Percentiles rank a stretch among this genome's conserved stretches.
Conservation (phyloP, 1,284 basidiomycete species). For the Pisolithus thermaeus region DNA sequence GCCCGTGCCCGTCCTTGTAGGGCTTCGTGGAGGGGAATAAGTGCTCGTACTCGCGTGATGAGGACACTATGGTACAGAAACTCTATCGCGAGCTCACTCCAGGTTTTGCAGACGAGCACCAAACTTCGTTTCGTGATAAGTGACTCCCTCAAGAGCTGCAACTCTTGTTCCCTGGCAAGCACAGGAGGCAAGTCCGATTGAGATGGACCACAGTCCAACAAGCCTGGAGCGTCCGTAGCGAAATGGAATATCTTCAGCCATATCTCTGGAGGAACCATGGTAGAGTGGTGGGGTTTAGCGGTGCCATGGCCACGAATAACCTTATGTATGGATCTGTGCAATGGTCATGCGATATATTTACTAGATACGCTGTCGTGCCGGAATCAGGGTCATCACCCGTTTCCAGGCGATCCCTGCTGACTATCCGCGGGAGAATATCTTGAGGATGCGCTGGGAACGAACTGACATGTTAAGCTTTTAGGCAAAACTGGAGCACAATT, state of each 20-base stretch:
- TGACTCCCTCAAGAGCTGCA: constrained; percentile 14
- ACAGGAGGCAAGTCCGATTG: constrained; percentile 16
- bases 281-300: no score
- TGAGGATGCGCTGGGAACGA: no score
- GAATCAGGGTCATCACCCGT: no score
- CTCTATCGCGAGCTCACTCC: constrained; percentile 18
- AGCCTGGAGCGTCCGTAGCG: constrained; percentile 11
- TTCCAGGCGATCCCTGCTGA: no score
- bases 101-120: constrained; percentile 21
- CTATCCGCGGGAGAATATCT: no score
- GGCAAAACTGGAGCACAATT: no score
- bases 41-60: constrained; percentile 14
- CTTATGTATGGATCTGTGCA: no score
- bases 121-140: constrained; percentile 20
- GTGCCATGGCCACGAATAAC: no score
- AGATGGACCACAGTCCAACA: constrained; percentile 8
- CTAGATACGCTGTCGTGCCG: no score
- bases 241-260: constrained; percentile 25
- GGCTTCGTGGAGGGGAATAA: constrained; percentile 13
- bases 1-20: constrained; percentile 8
- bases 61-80: constrained; percentile 23
- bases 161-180: constrained; percentile 15
- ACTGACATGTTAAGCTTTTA: no score
- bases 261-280: constrained; percentile 23
- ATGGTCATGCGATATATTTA: no score